Evolutionary conservation across 192 early-diverging fungal species (phyloP).

Genomic region (Funneliformis mosseae): DNA sequence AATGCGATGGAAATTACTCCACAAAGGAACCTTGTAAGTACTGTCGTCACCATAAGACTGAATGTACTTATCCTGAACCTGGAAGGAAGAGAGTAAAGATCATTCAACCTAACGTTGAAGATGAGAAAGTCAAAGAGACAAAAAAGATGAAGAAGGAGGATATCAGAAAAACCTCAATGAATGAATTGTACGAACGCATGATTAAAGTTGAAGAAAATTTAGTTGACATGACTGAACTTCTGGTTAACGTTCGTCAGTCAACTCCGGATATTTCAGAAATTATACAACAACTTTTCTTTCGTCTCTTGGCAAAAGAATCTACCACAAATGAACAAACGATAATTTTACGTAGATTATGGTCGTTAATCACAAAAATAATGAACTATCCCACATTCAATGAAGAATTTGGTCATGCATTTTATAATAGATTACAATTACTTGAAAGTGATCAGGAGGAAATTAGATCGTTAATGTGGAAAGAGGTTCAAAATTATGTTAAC

Average conservation of each 20-base stretch:
- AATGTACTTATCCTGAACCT: background rate
- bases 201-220: conserved; percentile 1
- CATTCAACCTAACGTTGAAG: background rate
- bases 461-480: background rate
- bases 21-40: background rate
- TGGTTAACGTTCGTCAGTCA: background rate
- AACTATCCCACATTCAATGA: background rate
- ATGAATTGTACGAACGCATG: background rate
- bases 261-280: background rate
- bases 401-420: background rate
- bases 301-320: background rate
- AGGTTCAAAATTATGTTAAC: background rate
- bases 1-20: background rate
- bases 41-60: background rate
- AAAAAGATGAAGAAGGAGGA: background rate
- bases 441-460: background rate
- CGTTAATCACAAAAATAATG: background rate
- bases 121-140: background rate
- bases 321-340: background rate
- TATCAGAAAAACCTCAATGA: background rate
- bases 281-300: background rate
- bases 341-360: background rate
- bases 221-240: background rate
- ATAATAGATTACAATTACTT: background rate
- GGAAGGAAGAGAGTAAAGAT: background rate